phyloP scores from a whole-genome alignment of 1,139 yeast species.

The Blastobotrys raffinosifermentans region DNA sequence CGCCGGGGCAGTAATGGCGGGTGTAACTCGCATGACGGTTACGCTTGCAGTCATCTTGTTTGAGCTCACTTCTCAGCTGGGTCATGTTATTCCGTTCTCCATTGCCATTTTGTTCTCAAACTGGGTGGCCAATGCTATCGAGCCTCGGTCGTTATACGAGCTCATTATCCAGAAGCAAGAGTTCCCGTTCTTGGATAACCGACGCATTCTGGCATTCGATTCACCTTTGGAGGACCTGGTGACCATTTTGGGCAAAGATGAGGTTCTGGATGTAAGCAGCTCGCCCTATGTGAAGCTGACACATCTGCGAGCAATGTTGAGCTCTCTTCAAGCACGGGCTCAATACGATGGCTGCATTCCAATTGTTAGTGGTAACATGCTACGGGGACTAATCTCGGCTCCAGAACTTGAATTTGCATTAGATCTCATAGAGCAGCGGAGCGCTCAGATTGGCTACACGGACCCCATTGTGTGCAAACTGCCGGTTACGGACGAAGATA shows the following conservation, averaged over 20 bases:
- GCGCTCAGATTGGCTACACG: constrained; percentile 20
- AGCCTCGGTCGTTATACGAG: constrained; percentile 50
- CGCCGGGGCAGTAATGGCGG: constrained; percentile 67
- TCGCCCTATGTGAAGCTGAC: constrained; percentile 37
- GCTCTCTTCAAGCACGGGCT: constrained; percentile 37
- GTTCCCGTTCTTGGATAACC: constrained; percentile 49
- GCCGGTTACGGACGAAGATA: constrained; percentile 19
- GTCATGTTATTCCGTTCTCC: constrained; percentile 55
- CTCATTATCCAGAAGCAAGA: constrained; percentile 45
- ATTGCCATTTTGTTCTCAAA: constrained; percentile 53
- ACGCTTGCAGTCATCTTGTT: constrained; percentile 55
- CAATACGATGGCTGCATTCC: constrained; percentile 55
- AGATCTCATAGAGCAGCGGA: constrained; percentile 40
- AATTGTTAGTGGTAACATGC: constrained; percentile 29
- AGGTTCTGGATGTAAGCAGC: constrained; percentile 37
- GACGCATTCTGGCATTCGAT: constrained; percentile 32
- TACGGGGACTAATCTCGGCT: constrained; percentile 48
- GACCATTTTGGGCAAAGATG: constrained; percentile 25
- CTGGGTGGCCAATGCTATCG: constrained; percentile 52
- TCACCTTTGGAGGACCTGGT: constrained; percentile 43
- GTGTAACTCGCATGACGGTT: constrained; percentile 61
- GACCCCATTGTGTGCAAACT: constrained; percentile 17
- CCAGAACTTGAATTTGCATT: constrained; percentile 50
- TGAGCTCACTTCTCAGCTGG: constrained; percentile 55
- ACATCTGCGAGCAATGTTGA: constrained; percentile 35